Base-by-base conservation (phyloP, 2,329 filamentous ascomycete species). In the Talaromyces verruculosus region DNA sequence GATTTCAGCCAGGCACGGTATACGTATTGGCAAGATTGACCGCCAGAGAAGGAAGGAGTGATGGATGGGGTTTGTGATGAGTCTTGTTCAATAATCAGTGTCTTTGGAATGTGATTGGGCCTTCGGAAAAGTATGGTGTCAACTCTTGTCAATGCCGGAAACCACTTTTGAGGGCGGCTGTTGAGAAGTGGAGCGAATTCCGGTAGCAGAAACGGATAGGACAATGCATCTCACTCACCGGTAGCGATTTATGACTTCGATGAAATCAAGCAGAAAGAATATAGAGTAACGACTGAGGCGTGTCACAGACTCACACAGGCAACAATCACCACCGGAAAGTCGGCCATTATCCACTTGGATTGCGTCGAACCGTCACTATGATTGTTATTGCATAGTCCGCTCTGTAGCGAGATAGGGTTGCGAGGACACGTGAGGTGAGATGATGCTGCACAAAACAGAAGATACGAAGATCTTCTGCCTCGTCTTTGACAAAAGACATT, bases 321-420 rank as follows among this genome's bases (percentile, higher is more conserved):
- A 66, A 66, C 53, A 41, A 60, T 53, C 65, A 63, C 59, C 35
- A 55, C 61, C 53, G 61, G 25, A 55, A 61, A 61, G 49, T 60
- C 25, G 45, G 55, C 63, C 17, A 25, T 41, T 41, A 28, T 58
- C 55, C 4, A 41, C 17, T 39, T 39, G 22, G 10, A 13, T 13
- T 4, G 22, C 11, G 8, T n/a, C 15, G 51, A 17, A 39, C 13
- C 41, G 33, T 17, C n/a, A 35, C 17, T 6, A 19, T 41, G 33
- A 28, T 17, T 13, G 10, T 10, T 15, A 19, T 57, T 37, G 17
- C 8, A 37, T 35, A 19, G 4, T 15, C 7, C 30, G 30, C 15
- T 22, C 17, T 13, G n/a, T 7, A 22, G 37, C 49, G 28, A 19
- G n/a, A 7, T 37, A 37, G 51, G 30, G 51, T 11, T 37, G 5